phyloP scores from a whole-genome alignment of 2,329 filamentous ascomycete species.

The Cercospora zeae-maydis region DNA sequence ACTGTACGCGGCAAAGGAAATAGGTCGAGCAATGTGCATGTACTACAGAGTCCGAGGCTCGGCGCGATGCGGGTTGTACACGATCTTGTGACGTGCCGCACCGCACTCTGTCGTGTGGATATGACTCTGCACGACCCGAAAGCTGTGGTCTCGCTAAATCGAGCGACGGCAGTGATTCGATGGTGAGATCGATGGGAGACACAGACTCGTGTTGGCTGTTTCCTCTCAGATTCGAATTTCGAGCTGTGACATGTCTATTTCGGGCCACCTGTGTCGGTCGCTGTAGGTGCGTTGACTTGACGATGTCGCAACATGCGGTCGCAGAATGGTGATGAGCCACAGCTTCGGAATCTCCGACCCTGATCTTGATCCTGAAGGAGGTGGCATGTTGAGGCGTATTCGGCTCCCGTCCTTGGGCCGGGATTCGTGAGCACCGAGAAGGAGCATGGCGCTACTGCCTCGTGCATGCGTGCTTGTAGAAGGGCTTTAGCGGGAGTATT shows the following conservation, averaged over 20 bases:
- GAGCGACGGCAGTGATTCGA: not conserved
- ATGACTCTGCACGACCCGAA: not conserved
- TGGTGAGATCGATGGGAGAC: not conserved
- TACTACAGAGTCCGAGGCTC: not conserved
- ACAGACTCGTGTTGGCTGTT: not conserved
- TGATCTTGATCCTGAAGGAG: not conserved
- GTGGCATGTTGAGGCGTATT: not conserved
- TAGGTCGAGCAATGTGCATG: not conserved
- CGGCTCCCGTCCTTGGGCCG: not conserved
- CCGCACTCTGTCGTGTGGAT: not conserved
- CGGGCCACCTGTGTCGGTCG: not conserved
- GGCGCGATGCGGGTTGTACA: not conserved
- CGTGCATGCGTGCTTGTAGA: not conserved
- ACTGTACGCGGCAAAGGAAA: not conserved
- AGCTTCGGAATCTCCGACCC: not conserved
- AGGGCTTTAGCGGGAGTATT: not conserved
- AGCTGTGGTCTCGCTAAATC: not conserved
- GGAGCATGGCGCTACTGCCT: not conserved
- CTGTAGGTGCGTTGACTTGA: not conserved
- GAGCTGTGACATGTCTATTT: not conserved
- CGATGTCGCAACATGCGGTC: not conserved
- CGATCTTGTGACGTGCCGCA: not conserved
- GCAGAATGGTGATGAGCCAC: not conserved
- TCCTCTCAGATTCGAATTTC: not conserved
- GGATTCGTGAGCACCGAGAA: not conserved